Evolutionary conservation across 768 basidiomycete genomes (phyloP).

Genomic region (Gelatoporia subvermispora): DNA sequence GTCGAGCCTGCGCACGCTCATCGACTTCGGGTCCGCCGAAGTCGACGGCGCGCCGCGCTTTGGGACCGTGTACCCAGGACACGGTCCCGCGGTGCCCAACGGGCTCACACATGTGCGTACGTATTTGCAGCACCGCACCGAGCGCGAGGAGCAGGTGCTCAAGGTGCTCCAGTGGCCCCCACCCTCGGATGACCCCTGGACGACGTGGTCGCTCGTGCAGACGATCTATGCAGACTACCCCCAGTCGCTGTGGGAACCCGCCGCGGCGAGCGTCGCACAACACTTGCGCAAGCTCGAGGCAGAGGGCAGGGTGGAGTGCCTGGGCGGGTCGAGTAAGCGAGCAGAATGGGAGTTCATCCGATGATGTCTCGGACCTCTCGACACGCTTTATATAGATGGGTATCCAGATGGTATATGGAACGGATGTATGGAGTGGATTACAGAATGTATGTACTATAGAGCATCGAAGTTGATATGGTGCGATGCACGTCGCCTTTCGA

Average conservation of each 20-base stretch:
- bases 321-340: slow-evolving; percentile 50
- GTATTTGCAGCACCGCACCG: slow-evolving; percentile 78
- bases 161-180: slow-evolving; percentile 36
- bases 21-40: slow-evolving; percentile 24
- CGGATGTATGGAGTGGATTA: slow-evolving; percentile 4
- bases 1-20: slow-evolving; percentile 53
- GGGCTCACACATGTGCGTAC: slow-evolving; percentile 55
- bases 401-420: slow-evolving; percentile 2
- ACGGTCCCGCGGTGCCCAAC: slow-evolving; percentile 73
- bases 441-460: slow-evolving; percentile 3
- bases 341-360: slow-evolving; percentile 39
- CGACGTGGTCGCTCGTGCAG: slow-evolving; percentile 62
- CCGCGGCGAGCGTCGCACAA: slow-evolving; percentile 60
- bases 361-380: background rate
- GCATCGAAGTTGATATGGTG: slow-evolving; percentile 98
- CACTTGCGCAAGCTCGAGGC: slow-evolving; percentile 70
- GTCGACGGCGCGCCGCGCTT: slow-evolving; percentile 34
- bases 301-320: slow-evolving; percentile 50
- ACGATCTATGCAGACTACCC: slow-evolving; percentile 72
- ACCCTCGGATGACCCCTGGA: slow-evolving; percentile 35
- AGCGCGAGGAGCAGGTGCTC: slow-evolving; percentile 78
- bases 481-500: slow-evolving; percentile 81
- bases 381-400: slow-evolving; percentile 1
- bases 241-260: slow-evolving; percentile 63
- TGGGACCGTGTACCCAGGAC: slow-evolving; percentile 75